Evolutionary conservation across 2,329 filamentous ascomycete species (phyloP).

Genomic region (Simplicillium aogashimaense): DNA sequence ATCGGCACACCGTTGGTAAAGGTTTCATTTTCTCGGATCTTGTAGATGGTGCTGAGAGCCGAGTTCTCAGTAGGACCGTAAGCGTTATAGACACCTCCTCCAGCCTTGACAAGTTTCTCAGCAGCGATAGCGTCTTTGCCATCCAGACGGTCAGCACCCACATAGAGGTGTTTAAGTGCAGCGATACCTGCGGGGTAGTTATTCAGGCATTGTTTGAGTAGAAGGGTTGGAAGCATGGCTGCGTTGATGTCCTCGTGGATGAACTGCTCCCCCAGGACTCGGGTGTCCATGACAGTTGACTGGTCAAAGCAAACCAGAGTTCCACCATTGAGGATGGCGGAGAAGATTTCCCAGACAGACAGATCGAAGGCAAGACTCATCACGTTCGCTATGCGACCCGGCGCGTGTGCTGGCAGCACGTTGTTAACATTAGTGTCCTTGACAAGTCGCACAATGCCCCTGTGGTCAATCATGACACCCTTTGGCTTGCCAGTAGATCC

Average conservation of each 20-base stretch:
- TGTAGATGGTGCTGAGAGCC: constrained; percentile 8
- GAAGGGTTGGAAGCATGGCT: constrained; percentile 12
- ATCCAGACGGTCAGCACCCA: constrained; percentile 18
- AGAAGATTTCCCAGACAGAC: constrained; percentile 7
- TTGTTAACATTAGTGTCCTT: constrained; percentile 1
- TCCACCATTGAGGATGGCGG: constrained; percentile 9
- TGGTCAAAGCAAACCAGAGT: constrained; percentile 9
- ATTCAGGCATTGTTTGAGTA: constrained; percentile 9
- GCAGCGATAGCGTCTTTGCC: constrained; percentile 2
- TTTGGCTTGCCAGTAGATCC: constrained; percentile 40
- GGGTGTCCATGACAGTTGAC: constrained; percentile 4
- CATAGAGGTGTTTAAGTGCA: constrained; percentile 22
- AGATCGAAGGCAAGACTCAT: constrained; percentile 8
- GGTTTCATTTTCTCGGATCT: constrained; percentile 4
- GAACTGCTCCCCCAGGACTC: constrained; percentile 7
- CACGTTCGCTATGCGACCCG: constrained; percentile 5
- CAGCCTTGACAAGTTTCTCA: not conserved
- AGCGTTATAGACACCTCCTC: constrained; percentile 7
- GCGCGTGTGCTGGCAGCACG: not conserved
- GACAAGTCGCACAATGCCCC: constrained; percentile 8
- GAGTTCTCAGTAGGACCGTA: constrained; percentile 16
- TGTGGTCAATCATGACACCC: constrained; percentile 27
- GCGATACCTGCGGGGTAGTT: constrained; percentile 24
- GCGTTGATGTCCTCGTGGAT: constrained; percentile 23
- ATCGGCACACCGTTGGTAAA: no score